Conservation (phyloP, 352 stramenopile species). For the Thraustochytrium striatum region DNA sequence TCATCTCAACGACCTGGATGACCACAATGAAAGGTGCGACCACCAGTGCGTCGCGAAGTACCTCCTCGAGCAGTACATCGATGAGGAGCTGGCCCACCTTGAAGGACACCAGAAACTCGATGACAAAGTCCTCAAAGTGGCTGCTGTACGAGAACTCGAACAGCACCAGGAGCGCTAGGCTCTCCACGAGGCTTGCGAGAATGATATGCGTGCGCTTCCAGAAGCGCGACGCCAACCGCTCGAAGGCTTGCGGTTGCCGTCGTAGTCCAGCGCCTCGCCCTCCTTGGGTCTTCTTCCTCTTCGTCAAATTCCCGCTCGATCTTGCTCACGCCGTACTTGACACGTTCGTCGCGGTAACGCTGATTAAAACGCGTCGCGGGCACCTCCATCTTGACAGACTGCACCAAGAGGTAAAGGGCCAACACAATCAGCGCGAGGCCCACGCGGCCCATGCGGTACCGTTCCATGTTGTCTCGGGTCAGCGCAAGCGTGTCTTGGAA, state of each 20-base stretch:
- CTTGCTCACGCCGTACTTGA: conserved; percentile 60
- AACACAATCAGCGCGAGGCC: conserved; percentile 72
- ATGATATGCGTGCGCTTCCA: conserved; percentile 89
- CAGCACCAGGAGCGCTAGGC: conserved; percentile 79
- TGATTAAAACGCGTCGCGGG: conserved; percentile 73
- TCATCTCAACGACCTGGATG: conserved; percentile 78
- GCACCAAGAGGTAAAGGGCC: conserved; percentile 71
- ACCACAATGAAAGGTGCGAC: conserved; percentile 80
- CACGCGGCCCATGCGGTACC: conserved; percentile 77
- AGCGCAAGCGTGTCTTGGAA: conserved; percentile 81
- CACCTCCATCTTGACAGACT: conserved; percentile 67
- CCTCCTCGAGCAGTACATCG: conserved; percentile 72
- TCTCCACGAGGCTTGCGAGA: conserved; percentile 70
- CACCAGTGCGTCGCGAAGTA: conserved; percentile 84
- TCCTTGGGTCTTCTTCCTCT: conserved; percentile 63
- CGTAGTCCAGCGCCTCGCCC: neutral
- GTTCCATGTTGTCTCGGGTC: conserved; percentile 65
- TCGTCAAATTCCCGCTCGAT: conserved; percentile 51
- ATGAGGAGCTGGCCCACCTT: conserved; percentile 76
- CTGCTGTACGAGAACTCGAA: conserved; percentile 94
- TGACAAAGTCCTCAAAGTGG: conserved; percentile 82
- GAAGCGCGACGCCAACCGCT: conserved; percentile 67
- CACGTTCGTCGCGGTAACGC: conserved; percentile 58
- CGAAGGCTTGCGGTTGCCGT: conserved; percentile 41
- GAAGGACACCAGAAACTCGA: conserved; percentile 79